Base-by-base conservation (phyloP, 1,284 basidiomycete genomes). In the Boletus sp. region DNA sequence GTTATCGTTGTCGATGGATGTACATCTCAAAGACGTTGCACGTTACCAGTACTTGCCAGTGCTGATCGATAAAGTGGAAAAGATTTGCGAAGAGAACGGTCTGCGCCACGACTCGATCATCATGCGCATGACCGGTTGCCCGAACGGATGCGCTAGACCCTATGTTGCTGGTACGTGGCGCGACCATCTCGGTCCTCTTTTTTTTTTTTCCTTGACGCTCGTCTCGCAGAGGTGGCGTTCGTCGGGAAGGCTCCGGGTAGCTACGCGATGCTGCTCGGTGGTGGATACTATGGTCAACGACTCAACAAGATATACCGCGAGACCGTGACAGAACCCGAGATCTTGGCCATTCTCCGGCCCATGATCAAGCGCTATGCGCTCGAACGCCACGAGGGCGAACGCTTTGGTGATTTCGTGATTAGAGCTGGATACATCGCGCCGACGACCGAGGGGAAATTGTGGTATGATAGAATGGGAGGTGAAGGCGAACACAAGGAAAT, bases 121-220 rank as follows among this genome's bases (percentile, higher is more conserved):
- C 49, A 96, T 98, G 92, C 83, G 95, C 50, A 98, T 98, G 95
- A 94, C 92, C 14, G 92, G 93, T 34, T 95, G 93, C 65, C 93
- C 93, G 10, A 95, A 95, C 64, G 93, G 91, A 46, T 94, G 93
- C 65, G 89, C 92, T 9, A 78, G 94, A 52, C 94, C 95, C n/a
- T 98, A 95, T 72, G 74, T 95, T 47, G 95, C 88, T 47, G 85
- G 85, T 84, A 42, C 13, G 80, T 68, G 14, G 10, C 35, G 19
- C 23, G 30, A n/a, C n/a, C n/a, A n/a, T n/a, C n/a, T n/a, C n/a
- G n/a, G n/a, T n/a, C n/a, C n/a, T n/a, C n/a, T n/a, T n/a, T n/a
- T n/a, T n/a, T n/a, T 39, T 29, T 10, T 17, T 35, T 33, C 27
- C 48, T 23, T 48, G 38, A 29, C 30, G 48, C 10, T 41, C 38